These are phyloP conservation scores for Aspergillus cavernicola DNA, from an alignment of 495 filamentous ascomycete genomes.

Conservation along the genomic window DNA sequence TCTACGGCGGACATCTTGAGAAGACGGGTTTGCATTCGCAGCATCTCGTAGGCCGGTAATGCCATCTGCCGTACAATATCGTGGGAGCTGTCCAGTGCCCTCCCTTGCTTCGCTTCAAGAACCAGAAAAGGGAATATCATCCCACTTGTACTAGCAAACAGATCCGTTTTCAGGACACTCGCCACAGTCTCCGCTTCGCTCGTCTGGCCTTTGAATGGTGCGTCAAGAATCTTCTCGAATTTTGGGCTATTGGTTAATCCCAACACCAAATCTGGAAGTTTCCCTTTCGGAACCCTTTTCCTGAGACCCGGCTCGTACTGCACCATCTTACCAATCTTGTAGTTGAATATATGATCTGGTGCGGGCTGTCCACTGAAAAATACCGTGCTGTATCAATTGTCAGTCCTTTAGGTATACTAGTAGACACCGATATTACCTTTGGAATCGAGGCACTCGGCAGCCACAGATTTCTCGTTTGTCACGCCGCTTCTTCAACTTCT, in stretches of 20 bases:
- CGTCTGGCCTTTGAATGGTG: neutral
- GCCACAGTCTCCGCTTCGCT: neutral
- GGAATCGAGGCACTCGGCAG: neutral
- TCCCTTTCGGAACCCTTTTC: neutral
- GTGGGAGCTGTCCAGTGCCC: neutral
- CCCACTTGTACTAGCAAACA: neutral
- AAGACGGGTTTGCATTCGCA: neutral
- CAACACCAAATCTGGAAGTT: neutral
- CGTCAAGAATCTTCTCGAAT: neutral
- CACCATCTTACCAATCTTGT: neutral
- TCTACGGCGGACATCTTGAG: neutral
- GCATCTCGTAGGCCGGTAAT: neutral
- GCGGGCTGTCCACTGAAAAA: neutral
- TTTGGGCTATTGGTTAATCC: neutral
- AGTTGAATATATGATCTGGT: neutral
- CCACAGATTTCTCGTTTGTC: neutral
- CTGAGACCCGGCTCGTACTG: neutral
- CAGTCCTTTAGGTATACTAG: too few species aligned
- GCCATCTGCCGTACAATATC: constrained; percentile 2
- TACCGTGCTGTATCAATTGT: too few species aligned
- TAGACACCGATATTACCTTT: neutral
- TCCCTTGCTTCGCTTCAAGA: neutral
- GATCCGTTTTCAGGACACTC: neutral
- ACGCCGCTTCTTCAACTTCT: neutral
- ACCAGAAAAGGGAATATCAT: neutral